phyloP scores from a whole-genome alignment of 2,329 filamentous ascomycete genomes.

The Zelopaecilomyces penicillatus region DNA sequence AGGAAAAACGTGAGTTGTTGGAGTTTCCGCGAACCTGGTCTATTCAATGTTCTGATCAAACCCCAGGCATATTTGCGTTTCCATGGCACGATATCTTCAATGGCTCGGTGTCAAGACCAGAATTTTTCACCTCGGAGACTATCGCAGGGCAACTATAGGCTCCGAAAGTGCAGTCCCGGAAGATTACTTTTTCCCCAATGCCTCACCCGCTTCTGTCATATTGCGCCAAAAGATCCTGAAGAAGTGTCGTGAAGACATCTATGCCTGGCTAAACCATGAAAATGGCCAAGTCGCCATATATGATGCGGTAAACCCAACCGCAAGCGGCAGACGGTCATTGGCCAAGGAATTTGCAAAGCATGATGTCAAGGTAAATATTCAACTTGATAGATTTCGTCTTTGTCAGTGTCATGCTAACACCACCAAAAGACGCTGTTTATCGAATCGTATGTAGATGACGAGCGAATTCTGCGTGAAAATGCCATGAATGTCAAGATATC shows the following conservation, averaged over 20 bases:
- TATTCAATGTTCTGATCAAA: slow-evolving; percentile 10
- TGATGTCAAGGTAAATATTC: slow-evolving; percentile 66
- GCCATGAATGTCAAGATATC: slow-evolving; percentile 96
- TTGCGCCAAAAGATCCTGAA: slow-evolving; percentile 95
- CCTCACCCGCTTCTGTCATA: slow-evolving; percentile 84
- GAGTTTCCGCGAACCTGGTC: not conserved
- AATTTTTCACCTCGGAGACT: slow-evolving; percentile 95
- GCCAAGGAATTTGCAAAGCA: slow-evolving; percentile 98
- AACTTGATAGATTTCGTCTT: not conserved
- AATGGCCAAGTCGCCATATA: slow-evolving; percentile 98
- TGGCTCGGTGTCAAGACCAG: slow-evolving; percentile 98
- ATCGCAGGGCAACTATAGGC: slow-evolving; percentile 83
- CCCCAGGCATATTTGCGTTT: slow-evolving; percentile 84
- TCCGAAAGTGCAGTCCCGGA: slow-evolving; percentile 78
- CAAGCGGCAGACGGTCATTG: slow-evolving; percentile 69
- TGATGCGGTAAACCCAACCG: slow-evolving; percentile 91
- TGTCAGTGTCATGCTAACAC: not conserved
- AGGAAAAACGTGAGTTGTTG: slow-evolving; percentile 73
- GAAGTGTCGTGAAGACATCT: slow-evolving; percentile 95
- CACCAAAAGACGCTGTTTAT: slow-evolving; percentile 75
- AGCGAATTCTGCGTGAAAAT: slow-evolving; percentile 90
- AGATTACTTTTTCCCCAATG: slow-evolving; percentile 96
- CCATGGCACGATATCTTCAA: slow-evolving; percentile 84
- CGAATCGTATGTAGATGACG: slow-evolving; percentile 89
- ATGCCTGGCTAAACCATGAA: slow-evolving; percentile 90